phyloP scores from a whole-genome alignment of 202 grass and related monocot genomes.

The Zizania palustris region DNA sequence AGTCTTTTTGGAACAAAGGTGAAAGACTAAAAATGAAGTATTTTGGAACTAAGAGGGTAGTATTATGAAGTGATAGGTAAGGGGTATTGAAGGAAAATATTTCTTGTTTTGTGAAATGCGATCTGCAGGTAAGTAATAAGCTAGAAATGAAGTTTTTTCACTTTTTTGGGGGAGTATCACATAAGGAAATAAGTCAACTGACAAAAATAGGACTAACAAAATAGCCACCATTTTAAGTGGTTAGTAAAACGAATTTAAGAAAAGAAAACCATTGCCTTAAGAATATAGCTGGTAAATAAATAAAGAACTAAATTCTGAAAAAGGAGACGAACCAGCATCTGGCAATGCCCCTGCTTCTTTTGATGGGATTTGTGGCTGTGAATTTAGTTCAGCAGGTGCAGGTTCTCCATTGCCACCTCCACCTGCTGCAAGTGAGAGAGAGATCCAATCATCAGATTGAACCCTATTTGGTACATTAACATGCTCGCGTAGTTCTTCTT shows the following conservation, averaged over 20 bases:
- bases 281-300: conserved; percentile 12
- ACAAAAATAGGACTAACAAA: background rate
- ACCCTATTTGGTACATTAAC: conserved; percentile 61
- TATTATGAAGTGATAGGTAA: no score
- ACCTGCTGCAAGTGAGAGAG: conserved; percentile 73
- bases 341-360: conserved; percentile 48
- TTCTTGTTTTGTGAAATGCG: no score
- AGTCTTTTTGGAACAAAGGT: no score
- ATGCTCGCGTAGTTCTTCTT: conserved; percentile 52
- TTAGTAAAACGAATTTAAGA: background rate
- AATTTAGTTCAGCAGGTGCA: conserved; percentile 45
- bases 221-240: no score
- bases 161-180: background rate
- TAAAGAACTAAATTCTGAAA: conserved; percentile 35
- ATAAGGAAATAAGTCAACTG: background rate
- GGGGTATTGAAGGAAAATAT: no score
- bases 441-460: conserved; percentile 81
- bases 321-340: conserved; percentile 70
- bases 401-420: conserved; percentile 55
- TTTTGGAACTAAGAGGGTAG: no score
- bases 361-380: conserved; percentile 50
- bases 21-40: no score
- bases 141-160: no score
- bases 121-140: no score
- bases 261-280: conserved; percentile 1